These are phyloP conservation scores for Phyllosticta capitalensis DNA, from an alignment of 2,329 filamentous ascomycete genomes.

Conservation along the genomic window DNA sequence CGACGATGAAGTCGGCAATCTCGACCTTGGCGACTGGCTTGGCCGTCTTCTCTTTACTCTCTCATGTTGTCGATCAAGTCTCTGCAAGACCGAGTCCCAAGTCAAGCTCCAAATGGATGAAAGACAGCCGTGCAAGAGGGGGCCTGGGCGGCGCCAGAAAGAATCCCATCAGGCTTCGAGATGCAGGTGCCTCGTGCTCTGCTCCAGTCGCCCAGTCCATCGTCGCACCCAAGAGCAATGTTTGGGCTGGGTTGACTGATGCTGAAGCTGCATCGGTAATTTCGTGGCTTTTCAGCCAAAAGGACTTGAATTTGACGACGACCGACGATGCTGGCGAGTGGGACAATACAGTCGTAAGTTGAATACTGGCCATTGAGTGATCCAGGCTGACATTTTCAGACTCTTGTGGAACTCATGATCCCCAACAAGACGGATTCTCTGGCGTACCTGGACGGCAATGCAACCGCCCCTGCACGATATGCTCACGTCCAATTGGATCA, in stretches of 20 bases:
- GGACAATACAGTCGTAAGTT: slow-evolving; percentile 24
- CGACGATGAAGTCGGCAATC: background rate
- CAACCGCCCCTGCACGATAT: slow-evolving; percentile 30
- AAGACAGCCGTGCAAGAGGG: background rate
- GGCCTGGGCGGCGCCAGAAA: background rate
- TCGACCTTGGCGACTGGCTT: background rate
- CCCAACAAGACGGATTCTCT: slow-evolving; percentile 44
- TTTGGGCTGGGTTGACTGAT: slow-evolving; percentile 32
- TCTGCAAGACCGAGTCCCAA: background rate
- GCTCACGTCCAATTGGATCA: slow-evolving; percentile 36
- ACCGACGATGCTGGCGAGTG: slow-evolving; percentile 26
- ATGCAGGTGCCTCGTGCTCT: background rate
- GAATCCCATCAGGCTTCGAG: background rate
- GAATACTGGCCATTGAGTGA: background rate
- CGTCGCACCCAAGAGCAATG: slow-evolving; percentile 33
- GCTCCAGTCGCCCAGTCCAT: slow-evolving; percentile 1
- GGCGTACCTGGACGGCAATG: slow-evolving; percentile 34
- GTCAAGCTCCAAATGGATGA: background rate
- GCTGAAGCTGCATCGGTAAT: slow-evolving; percentile 32
- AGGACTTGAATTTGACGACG: slow-evolving; percentile 31
- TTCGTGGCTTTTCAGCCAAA: slow-evolving; percentile 32
- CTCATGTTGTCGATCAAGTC: background rate
- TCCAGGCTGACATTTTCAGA: background rate
- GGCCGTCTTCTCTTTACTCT: background rate
- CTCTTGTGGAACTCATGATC: slow-evolving; percentile 30